A percentile compares a stretch with the other conserved stretches of the same genome.
phyloP scores from a whole-genome alignment of 257 asterid species.

The Verbascum thapsus region DNA sequence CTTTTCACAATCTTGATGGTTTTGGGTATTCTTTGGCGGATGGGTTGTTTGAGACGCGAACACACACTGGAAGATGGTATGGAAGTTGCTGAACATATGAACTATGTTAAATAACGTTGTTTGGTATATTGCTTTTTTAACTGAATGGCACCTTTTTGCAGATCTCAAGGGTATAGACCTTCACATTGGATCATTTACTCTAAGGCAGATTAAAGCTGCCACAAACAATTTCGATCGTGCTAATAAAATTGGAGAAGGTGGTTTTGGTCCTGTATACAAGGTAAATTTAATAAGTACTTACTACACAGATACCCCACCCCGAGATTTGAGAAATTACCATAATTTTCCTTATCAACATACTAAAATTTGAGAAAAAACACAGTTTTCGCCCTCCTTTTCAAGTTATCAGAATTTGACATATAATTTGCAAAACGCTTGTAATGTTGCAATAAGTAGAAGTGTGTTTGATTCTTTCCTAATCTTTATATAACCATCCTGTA shows the following conservation, averaged over 20 bases:
- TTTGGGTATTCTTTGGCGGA: conserved; percentile 65
- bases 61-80: conserved; percentile 48
- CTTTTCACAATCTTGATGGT: conserved; percentile 36
- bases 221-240: conserved; percentile 61
- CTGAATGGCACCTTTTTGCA: conserved; percentile 19
- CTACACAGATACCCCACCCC: too few species aligned
- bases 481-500: too few species aligned
- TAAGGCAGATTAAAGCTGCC: conserved; percentile 41
- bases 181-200: conserved; percentile 46
- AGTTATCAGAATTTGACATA: too few species aligned
- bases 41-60: conserved; percentile 39
- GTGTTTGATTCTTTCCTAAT: too few species aligned
- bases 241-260: conserved; percentile 71
- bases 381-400: too few species aligned
- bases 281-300: conserved; percentile 21
- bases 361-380: too few species aligned
- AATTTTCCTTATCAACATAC: too few species aligned
- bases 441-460: too few species aligned
- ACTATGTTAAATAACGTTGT: not conserved
- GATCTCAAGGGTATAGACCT: conserved; percentile 54
- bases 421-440: too few species aligned
- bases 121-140: not conserved
- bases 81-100: not conserved
- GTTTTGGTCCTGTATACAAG: conserved; percentile 67
- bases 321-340: too few species aligned